Conservation (phyloP, 371 early-diverging fungal species). For the Apophysomyces sp. region DNA sequence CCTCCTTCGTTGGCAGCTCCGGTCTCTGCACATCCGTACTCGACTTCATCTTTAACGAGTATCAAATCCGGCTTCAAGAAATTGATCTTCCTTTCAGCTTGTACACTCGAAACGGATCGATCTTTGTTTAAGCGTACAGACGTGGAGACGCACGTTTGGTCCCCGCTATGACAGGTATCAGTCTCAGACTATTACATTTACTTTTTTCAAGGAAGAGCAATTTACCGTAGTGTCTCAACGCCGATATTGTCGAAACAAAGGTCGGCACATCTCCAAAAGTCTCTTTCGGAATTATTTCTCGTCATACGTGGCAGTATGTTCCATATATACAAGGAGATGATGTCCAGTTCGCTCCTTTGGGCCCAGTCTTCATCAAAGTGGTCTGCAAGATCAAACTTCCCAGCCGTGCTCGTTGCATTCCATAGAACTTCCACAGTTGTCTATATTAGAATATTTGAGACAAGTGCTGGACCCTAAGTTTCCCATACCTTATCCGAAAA, state of each 20-base stretch:
- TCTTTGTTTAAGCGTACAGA: neutral
- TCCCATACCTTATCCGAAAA: neutral
- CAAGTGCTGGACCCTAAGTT: neutral
- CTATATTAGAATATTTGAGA: neutral
- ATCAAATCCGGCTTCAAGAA: slow-evolving; percentile 5
- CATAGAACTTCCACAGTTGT: neutral
- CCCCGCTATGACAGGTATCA: neutral
- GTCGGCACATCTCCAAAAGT: slow-evolving; percentile 11
- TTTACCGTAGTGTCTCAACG: neutral
- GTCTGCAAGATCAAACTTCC: neutral
- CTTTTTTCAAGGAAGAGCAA: neutral
- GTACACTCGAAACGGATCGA: neutral
- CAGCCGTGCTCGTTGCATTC: neutral
- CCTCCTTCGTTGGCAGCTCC: slow-evolving; percentile 10
- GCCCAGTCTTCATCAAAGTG: neutral
- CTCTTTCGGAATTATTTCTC: neutral
- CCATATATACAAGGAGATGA: neutral
- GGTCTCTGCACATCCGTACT: slow-evolving; percentile 10
- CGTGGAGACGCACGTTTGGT: neutral
- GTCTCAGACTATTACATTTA: neutral
- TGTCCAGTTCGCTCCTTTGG: neutral
- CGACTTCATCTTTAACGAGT: neutral
- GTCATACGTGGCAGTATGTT: neutral
- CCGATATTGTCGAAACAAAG: slow-evolving; percentile 11
- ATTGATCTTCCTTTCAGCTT: neutral